Base-by-base conservation (phyloP, 768 basidiomycete species). In the Tylopilus intermedius region DNA sequence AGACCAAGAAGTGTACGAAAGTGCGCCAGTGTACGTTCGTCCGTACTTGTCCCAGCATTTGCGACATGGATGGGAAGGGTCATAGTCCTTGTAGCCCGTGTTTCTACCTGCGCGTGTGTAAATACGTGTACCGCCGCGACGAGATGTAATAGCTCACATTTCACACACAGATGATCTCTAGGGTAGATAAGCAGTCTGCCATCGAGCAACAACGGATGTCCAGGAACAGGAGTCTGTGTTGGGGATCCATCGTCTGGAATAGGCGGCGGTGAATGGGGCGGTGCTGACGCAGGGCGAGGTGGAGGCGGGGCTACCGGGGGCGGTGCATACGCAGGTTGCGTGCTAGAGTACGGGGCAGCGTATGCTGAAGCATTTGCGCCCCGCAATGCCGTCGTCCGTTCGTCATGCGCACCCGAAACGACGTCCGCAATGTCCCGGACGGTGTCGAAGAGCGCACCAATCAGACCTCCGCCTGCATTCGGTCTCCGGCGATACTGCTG, bases 11-110 rank as follows among this genome's bases (percentile, higher is more conserved):
- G 79, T 76, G 60, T 82, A 83, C 0, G 75, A 72, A 14, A 90
- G 68, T 5, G 85, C 78, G 3, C 85, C 85, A 0, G 72, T 62
- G 66, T 82, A 91, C 0, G 77, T 72, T 57, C 78, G 81, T 0
- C 76, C 75, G 67, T 84, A 84, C 58, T 82, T 83, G 6, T 76
- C 70, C 90, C 89, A 92, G 71, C 90, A 92, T 51, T 78, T 79
- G 53, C 75, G 73, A 62, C 90, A 90, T 6, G 88, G 85, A 51
- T 81, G 72, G 1, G 74, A 63, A 0, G 86, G 86, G 65, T 90
- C 86, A 35, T 71, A 72, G 51, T 77, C 72, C 66, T 88, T 88
- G 70, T 83, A 91, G 2, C 90, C 89, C 0, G 78, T 80, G 65
- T 92, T 91, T 37, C 73, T 72, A 59, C 89, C 89, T 90, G 47